These are phyloP conservation scores for Lipomyces chichibuensis DNA, from an alignment of 805 yeast genomes.

Conservation along the genomic window DNA sequence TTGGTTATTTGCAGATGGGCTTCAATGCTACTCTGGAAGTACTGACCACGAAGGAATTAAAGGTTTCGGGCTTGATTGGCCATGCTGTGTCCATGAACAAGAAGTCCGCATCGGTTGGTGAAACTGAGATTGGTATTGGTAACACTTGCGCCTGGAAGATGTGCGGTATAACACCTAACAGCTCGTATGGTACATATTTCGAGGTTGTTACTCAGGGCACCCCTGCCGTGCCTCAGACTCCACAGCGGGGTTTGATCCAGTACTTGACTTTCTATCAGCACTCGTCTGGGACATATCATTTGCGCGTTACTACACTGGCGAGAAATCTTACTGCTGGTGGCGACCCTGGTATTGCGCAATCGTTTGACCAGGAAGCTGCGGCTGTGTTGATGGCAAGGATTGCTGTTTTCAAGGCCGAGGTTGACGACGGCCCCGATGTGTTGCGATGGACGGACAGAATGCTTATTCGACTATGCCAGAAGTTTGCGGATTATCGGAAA, in stretches of 20 bases:
- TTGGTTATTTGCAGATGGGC: constrained; percentile 84
- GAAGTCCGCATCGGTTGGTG: constrained; percentile 79
- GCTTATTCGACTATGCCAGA: constrained; percentile 84
- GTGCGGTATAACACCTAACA: constrained; percentile 82
- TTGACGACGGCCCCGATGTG: constrained; percentile 90
- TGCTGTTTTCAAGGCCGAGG: constrained; percentile 78
- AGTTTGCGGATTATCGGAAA: constrained; percentile 89
- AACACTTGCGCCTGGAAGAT: constrained; percentile 87
- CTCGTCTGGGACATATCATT: constrained; percentile 85
- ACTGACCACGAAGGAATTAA: constrained; percentile 82
- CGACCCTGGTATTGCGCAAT: constrained; percentile 55
- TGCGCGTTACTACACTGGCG: constrained; percentile 85
- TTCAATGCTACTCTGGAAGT: constrained; percentile 88
- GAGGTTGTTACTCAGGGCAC: constrained; percentile 55
- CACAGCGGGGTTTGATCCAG: constrained; percentile 57
- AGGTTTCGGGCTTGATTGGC: constrained; percentile 91
- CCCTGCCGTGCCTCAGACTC: constrained; percentile 36
- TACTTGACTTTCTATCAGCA: constrained; percentile 93
- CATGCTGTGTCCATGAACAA: constrained; percentile 74
- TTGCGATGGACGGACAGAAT: constrained; percentile 93
- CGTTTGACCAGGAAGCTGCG: constrained; percentile 99
- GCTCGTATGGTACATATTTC: constrained; percentile 85
- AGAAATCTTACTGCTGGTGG: constrained; percentile 58
- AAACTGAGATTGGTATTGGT: constrained; percentile 91
- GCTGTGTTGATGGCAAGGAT: constrained; percentile 91